Evolutionary conservation across 2,329 filamentous ascomycete genomes (phyloP), one percentile per base, ranked within the genome.

Genomic region (Fusarium musae): DNA sequence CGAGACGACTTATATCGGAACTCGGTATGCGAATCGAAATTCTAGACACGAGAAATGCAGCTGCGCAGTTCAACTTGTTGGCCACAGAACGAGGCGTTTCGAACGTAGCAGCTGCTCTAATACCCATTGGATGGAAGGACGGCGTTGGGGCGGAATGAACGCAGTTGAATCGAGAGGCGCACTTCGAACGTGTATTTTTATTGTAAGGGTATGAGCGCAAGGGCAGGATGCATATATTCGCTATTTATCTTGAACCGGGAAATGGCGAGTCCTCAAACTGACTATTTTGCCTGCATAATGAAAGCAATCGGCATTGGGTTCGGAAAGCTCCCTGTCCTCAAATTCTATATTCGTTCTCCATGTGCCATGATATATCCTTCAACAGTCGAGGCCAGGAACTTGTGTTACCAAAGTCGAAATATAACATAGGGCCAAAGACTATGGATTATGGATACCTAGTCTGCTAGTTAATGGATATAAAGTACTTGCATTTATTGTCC

Each of bases 61-160:
- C 96, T 3, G 93, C 95, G 39, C 95, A 98, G 81, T 99, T 96
- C 82, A 99, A 99, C 80, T 81, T 99, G 78, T 84, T 99, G 61
- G 96, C 95, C n/a, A 98, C 95, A 23, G 96, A 99, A 84, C 87
- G 96, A 58, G 96, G 96, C 3, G 91, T 96, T 10, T 87, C 90
- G 26, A 92, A 96, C 78, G 91, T 98, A 70, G 96, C 95, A 34
- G 96, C 94, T 5, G 96, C 95, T 15, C 81, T 99, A 82, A 89
- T 98, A 81, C 95, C 95, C 1, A 87, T 96, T 59, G 95, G 94
- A 5, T 97, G 94, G 93, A 89, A 87, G 77, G 92, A 93, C 66
- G 87, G 87, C 4, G 73, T 84, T 32, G 86, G 87, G 5, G 85
- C 84, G 11, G 65, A 75, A 53, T 76, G 64, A 75, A 23, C 36